phyloP scores from a whole-genome alignment of 331 rosid species.

The Dryas integrifolia region DNA sequence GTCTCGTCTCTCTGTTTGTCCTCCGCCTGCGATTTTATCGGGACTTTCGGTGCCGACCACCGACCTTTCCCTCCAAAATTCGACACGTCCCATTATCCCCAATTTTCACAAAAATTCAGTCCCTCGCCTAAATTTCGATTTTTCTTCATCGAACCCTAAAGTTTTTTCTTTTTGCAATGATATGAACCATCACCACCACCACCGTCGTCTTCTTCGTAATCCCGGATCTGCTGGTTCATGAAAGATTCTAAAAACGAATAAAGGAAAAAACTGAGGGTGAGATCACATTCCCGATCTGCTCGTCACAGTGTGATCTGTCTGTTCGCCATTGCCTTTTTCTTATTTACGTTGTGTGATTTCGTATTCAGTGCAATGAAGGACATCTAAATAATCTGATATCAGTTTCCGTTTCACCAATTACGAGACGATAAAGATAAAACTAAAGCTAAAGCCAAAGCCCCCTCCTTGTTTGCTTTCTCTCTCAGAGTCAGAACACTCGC shows the following conservation, averaged over 20 bases:
- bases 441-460: background rate
- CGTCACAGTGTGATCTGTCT: background rate
- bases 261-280: background rate
- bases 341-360: constrained; percentile 22
- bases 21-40: constrained; percentile 30
- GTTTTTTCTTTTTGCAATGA: background rate
- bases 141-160: background rate
- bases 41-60: background rate
- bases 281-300: constrained; percentile 27
- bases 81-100: constrained; percentile 22
- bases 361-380: constrained; percentile 39
- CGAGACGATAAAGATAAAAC: constrained; percentile 35
- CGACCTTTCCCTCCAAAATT: background rate
- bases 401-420: constrained; percentile 31
- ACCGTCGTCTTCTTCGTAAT: background rate
- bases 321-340: constrained; percentile 2
- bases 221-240: background rate
- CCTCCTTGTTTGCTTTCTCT: constrained; percentile 9
- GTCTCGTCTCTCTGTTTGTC: constrained; percentile 32
- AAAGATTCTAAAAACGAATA: background rate
- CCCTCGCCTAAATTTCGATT: background rate
- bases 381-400: constrained; percentile 20
- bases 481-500: constrained; percentile 1
- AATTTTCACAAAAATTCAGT: background rate
- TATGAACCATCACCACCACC: background rate